Percentiles rank a stretch among this genome's conserved stretches.
Evolutionary conservation across 345 rosid species (phyloP).

Genomic region (Brassica rapa): DNA sequence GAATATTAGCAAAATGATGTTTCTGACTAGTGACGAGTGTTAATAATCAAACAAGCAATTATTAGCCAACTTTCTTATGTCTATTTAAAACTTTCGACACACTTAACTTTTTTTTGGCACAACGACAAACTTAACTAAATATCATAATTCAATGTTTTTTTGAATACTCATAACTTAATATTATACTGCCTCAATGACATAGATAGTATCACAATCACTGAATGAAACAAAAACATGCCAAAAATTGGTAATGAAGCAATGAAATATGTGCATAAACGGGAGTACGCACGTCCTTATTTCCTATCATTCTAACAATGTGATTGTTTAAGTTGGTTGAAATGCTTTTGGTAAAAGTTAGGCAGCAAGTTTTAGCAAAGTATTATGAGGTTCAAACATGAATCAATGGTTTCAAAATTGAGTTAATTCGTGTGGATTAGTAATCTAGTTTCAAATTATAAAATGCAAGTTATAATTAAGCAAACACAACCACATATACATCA

Average conservation of each 20-base stretch:
- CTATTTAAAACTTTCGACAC: constrained; percentile 23
- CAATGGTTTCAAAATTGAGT: not conserved
- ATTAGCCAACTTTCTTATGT: constrained; percentile 25
- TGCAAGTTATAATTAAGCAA: not conserved
- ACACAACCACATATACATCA: not conserved
- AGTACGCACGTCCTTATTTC: not conserved
- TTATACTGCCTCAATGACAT: not conserved
- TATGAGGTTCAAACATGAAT: not conserved
- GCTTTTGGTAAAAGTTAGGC: not conserved
- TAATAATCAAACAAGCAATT: constrained; percentile 23
- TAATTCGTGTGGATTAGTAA: not conserved
- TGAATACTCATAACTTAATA: too few relatives aligned
- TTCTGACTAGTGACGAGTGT: constrained; percentile 16
- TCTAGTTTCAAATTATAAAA: not conserved
- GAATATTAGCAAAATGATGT: constrained; percentile 14
- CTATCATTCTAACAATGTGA: not conserved
- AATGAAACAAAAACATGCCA: not conserved
- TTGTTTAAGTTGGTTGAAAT: not conserved
- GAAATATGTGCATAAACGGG: not conserved
- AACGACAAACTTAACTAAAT: not conserved
- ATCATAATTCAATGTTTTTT: not conserved
- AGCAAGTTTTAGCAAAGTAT: not conserved
- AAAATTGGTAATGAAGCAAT: not conserved
- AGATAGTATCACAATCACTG: not conserved
- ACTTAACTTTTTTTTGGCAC: not conserved